phyloP scores from a whole-genome alignment of 371 early-diverging fungal species.

The Zychaea mexicana region DNA sequence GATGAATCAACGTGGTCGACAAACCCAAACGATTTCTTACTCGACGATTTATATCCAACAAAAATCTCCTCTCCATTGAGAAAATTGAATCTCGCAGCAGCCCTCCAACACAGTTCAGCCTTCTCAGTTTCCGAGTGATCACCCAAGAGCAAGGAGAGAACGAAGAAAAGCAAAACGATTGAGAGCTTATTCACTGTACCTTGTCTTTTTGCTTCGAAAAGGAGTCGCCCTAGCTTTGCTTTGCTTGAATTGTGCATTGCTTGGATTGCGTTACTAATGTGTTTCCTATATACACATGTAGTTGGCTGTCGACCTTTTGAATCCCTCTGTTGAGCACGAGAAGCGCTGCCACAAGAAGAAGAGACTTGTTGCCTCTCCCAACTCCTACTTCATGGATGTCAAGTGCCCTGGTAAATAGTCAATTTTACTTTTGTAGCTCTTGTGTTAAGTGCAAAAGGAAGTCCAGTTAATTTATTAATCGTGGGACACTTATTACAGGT shows the following conservation, averaged over 20 bases:
- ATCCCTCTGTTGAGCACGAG: constrained; percentile 95
- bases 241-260: not conserved
- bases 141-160: too few species aligned
- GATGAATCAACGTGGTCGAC: constrained; percentile 1
- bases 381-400: constrained; percentile 99
- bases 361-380: constrained; percentile 97
- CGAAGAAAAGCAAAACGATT: too few species aligned
- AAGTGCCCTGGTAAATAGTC: constrained; percentile 95
- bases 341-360: constrained; percentile 97
- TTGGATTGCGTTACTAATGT: too few species aligned
- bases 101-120: too few species aligned
- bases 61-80: too few species aligned
- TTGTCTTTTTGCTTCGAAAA: not conserved
- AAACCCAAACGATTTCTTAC: not conserved
- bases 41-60: not conserved
- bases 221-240: not conserved
- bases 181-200: not conserved
- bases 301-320: constrained; percentile 98
- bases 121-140: too few species aligned
- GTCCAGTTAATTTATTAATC: too few species aligned
- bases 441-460: too few species aligned
- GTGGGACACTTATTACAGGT: constrained; percentile 48
- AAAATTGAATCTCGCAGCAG: constrained; percentile 2
- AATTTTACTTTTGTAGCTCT: too few species aligned
- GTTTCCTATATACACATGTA: constrained; percentile 40